Conservation (phyloP, 768 basidiomycete genomes). For the Pilatotrama ljubarskyi region DNA sequence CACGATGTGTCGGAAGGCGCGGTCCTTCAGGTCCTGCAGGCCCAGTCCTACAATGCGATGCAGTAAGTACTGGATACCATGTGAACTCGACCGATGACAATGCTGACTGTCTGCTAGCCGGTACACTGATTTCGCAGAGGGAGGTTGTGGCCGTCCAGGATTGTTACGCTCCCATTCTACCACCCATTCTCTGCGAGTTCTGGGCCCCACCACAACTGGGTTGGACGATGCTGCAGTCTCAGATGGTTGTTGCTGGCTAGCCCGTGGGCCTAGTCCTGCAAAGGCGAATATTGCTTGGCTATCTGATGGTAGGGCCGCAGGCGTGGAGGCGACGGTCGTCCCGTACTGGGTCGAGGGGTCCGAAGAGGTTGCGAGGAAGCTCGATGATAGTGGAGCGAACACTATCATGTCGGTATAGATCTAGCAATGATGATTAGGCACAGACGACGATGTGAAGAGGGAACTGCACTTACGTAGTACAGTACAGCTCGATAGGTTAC, state of each 20-base stretch:
- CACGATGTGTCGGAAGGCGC: conserved; percentile 76
- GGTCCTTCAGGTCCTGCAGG: conserved; percentile 67
- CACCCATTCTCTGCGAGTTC: conserved; percentile 68
- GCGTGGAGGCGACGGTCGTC: conserved; percentile 11
- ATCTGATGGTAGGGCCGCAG: conserved; percentile 33
- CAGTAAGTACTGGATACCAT: neutral
- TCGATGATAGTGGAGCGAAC: conserved; percentile 82
- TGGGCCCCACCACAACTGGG: conserved; percentile 25
- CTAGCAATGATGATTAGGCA: conserved; percentile 35
- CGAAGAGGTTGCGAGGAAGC: conserved; percentile 42
- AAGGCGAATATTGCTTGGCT: conserved; percentile 34
- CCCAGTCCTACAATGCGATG: conserved; percentile 56
- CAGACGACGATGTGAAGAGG: neutral
- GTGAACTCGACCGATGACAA: neutral
- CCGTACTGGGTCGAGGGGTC: conserved; percentile 11
- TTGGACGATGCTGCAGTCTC: conserved; percentile 13
- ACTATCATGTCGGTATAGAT: conserved; percentile 83
- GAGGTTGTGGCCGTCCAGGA: conserved; percentile 64
- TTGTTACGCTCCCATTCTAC: conserved; percentile 61
- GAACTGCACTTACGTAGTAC: conserved; percentile 59
- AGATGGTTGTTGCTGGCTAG: conserved; percentile 19
- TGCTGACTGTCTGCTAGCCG: conserved; percentile 77
- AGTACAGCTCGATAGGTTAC: conserved; percentile 65
- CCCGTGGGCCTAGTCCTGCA: conserved; percentile 3
- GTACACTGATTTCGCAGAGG: conserved; percentile 84